Evolutionary conservation across 1,284 basidiomycete species (phyloP), one percentile per base, ranked within the genome.

Genomic region (Ustilago xerochloae): DNA sequence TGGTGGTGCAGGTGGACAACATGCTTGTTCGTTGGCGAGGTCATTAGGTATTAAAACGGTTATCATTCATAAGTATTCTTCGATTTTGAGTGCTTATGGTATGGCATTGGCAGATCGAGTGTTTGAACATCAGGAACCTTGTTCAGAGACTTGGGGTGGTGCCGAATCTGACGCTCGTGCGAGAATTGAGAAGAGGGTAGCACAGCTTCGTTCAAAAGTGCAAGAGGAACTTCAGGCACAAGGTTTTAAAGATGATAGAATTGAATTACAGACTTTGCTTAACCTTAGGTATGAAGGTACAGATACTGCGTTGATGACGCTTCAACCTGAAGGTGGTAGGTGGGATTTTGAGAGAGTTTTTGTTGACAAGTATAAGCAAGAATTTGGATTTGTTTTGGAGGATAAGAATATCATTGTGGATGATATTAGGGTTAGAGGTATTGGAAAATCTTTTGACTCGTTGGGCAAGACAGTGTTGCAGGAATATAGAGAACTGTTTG

Each of bases 1-100:
- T 78, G 95, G 93, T 24, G 93, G 93, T 18, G 93, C 93, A 3
- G 93, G 93, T 13, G 93, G 94, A 0, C 94, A 96, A 80, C 93
- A 95, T 76, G 93, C 92, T 5, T 94, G 93, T 87, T 91, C 93
- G 75, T 92, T 96, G 48, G 93, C 87, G n/a, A 87, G 89, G 24
- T 87, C 92, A 28, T 87, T 96, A 0, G 92, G 92, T 8, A 95
- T 96, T 76, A 89, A 89, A 76, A 92, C 90, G 0, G 91, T 96
- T 64, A 86, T 96, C 26, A 91, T 96, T 43, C 93, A 95, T 85
- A 88, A 90, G 56, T 93, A 92, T 83, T 93, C 90, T 49, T 93
- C 91, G 6, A 92, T 94, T 63, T 87, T 97, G 2, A 93, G 92
- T 1, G 94, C 94, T 0, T 97, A 94, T 78, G 94, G 94, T 1